Conservation (phyloP, 2,329 filamentous ascomycete species). For the Penicillium rolfsii region DNA sequence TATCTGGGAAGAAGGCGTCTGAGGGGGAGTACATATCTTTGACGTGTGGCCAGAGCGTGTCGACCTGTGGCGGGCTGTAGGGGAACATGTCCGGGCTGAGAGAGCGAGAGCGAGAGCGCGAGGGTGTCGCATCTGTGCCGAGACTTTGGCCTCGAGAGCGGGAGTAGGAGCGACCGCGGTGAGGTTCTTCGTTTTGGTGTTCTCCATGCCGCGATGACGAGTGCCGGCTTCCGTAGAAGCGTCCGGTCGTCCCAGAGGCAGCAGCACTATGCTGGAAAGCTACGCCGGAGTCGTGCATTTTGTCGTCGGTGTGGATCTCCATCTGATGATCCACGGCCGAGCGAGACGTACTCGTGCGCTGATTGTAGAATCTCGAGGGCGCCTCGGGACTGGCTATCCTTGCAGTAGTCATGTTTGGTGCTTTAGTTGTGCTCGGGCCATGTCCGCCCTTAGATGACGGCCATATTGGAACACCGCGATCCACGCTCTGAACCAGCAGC, state of each 20-base stretch:
- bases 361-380: conserved; percentile 4
- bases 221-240: conserved; percentile 24
- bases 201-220: conserved; percentile 16
- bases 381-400: conserved; percentile 10
- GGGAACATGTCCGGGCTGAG: conserved; percentile 21
- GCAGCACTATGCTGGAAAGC: not conserved
- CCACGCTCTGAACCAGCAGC: conserved; percentile 37
- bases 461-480: conserved; percentile 29
- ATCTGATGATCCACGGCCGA: conserved; percentile 9
- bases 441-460: conserved; percentile 9
- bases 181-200: not conserved
- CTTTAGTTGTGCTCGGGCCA: not conserved
- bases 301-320: not conserved
- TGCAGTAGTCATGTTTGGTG: not conserved
- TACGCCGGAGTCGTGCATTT: conserved; percentile 22
- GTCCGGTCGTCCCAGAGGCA: conserved; percentile 2
- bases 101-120: conserved; percentile 11
- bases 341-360: conserved; percentile 11
- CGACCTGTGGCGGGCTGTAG: conserved; percentile 25
- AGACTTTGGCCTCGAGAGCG: conserved; percentile 17
- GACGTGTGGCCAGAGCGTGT: conserved; percentile 13
- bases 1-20: not conserved
- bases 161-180: conserved; percentile 8
- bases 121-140: conserved; percentile 11
- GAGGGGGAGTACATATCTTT: conserved; percentile 4